Base-by-base conservation (phyloP, 768 basidiomycete genomes). In the Coprinopsis strossmayeri region DNA sequence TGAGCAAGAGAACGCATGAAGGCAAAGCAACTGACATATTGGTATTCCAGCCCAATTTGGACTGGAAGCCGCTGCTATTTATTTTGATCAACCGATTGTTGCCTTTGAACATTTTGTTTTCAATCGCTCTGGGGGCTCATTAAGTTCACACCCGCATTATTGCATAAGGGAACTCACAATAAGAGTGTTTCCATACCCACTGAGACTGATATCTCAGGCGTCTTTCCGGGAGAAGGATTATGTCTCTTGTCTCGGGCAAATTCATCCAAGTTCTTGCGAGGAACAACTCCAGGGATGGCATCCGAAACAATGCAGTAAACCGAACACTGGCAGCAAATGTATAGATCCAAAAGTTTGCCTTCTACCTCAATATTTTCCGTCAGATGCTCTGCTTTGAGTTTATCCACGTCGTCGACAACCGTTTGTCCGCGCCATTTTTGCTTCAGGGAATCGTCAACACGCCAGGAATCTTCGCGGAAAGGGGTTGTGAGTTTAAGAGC, bases 271-370 rank as follows among this genome's bases (percentile, higher is more conserved):
- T 74, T 66, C 53, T 76, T 77, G 41, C 70, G 64, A 5, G 84
- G 79, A 50, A 92, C 71, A 35, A 91, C 81, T 3, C 86, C 89
- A 30, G 87, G 79, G 40, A 91, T 81, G 45, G 83, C 68, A 13
- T 76, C 72, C 20, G 84, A 87, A 1, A 78, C 82, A 32, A 88
- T 70, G 55, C 83, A 80, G 59, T 84, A 87, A 53, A 84, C 64
- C 20, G 81, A 82, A 62, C 90, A 92, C 59, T 90, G 89, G 58
- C 90, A 91, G 61, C 90, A 92, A 38, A 90, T 69, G 58, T 86
- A 91, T 24, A 91, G 71, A 62, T 91, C 87, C 34, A 91, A 67
- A 24, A 86, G 62, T 50, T 73, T 78, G 20, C 77, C 81, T 55
- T 75, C 72, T 30, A 69, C 68, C 21, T n/a, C 62, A 24, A 63